phyloP scores from a whole-genome alignment of 2,329 filamentous ascomycete genomes.

The Cadophora sp. region DNA sequence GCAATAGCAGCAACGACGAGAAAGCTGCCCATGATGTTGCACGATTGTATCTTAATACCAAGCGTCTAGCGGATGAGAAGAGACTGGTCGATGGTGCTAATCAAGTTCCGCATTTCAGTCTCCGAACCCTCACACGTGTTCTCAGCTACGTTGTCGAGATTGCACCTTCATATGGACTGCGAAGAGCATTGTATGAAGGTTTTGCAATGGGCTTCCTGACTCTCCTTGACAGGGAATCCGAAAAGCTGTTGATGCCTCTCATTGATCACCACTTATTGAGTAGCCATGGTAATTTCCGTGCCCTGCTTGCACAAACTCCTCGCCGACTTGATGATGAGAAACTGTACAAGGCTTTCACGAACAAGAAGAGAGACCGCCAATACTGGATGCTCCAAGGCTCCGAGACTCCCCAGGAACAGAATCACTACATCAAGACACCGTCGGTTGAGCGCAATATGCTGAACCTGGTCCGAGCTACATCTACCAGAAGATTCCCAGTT shows the following conservation, averaged over 20 bases:
- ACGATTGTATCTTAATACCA: constrained; percentile 86
- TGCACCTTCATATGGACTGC: constrained; percentile 80
- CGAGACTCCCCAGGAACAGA: constrained; percentile 70
- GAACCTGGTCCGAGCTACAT: constrained; percentile 92
- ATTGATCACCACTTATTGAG: constrained; percentile 83
- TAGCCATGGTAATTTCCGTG: constrained; percentile 70
- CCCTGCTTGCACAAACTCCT: constrained; percentile 79
- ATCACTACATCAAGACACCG: constrained; percentile 94
- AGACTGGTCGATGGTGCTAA: constrained; percentile 92
- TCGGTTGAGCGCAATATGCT: constrained; percentile 95
- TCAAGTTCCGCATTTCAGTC: constrained; percentile 95
- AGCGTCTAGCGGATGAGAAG: constrained; percentile 80
- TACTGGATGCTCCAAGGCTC: constrained; percentile 89
- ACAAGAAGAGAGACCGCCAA: constrained; percentile 68
- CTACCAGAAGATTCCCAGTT: constrained; percentile 89
- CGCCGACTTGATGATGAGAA: constrained; percentile 78
- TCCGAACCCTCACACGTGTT: constrained; percentile 90
- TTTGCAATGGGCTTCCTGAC: constrained; percentile 99
- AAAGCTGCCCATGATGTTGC: constrained; percentile 82
- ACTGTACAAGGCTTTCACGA: constrained; percentile 80
- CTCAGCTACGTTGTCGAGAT: constrained; percentile 89
- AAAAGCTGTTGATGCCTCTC: constrained; percentile 77
- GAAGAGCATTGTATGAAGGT: constrained; percentile 88
- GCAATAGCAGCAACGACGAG: constrained; percentile 72
- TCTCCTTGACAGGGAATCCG: constrained; percentile 81